Conservation (phyloP, 306 rosid species). For the Lathyrus sativus region DNA sequence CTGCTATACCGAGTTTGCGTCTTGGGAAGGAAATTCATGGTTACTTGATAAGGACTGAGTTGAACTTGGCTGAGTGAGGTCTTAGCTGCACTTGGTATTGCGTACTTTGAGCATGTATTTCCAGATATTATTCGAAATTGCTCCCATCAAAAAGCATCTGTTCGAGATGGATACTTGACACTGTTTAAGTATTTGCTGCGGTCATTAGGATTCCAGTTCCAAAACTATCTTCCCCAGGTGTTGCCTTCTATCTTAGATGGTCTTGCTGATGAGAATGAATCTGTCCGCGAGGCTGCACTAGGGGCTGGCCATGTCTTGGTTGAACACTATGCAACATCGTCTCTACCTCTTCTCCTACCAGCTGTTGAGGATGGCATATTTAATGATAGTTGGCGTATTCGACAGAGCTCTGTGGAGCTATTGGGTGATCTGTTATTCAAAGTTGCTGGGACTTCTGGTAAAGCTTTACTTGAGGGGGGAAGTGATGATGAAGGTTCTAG, state of each 20-base stretch:
- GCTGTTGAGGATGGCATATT: constrained; percentile 98
- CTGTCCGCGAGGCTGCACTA: constrained; percentile 95
- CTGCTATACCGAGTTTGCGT: too few relatives aligned
- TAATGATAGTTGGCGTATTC: constrained; percentile 95
- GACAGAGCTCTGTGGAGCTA: constrained; percentile 96
- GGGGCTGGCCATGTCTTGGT: constrained; percentile 98
- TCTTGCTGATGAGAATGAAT: constrained; percentile 99
- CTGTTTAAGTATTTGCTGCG: constrained; percentile 95
- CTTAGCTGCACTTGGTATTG: constrained; percentile 89
- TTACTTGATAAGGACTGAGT: too few relatives aligned
- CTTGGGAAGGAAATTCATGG: too few relatives aligned
- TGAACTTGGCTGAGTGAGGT: constrained; percentile 99
- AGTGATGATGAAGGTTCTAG: constrained; percentile 99
- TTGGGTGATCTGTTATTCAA: constrained; percentile 95
- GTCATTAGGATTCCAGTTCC: constrained; percentile 88
- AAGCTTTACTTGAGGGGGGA: constrained; percentile 98
- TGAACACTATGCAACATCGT: constrained; percentile 97
- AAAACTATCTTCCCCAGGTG: constrained; percentile 88
- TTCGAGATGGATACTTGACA: constrained; percentile 94
- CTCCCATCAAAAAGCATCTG: constrained; percentile 91
- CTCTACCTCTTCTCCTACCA: constrained; percentile 93
- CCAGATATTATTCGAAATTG: constrained; percentile 92
- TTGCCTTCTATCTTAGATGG: constrained; percentile 96
- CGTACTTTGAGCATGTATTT: constrained; percentile 81
- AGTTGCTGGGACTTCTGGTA: constrained; percentile 99